A percentile compares a stretch with the other conserved stretches of the same genome.
These are phyloP conservation scores for Hirsutella minnesotensis DNA, from an alignment of 2,329 filamentous ascomycete species.

Conservation along the genomic window DNA sequence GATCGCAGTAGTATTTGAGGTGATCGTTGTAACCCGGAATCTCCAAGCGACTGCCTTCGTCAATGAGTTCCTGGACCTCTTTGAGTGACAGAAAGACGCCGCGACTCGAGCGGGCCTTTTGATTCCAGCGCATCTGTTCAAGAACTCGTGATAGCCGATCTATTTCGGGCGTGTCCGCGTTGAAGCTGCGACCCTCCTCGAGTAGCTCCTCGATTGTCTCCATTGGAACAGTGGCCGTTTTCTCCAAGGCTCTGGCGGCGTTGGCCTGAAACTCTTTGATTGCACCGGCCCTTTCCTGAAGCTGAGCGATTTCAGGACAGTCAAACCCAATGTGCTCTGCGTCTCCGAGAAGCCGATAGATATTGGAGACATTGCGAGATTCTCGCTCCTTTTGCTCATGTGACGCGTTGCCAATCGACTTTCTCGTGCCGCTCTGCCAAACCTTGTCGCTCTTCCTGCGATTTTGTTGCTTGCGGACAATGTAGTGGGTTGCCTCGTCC, in stretches of 20 bases:
- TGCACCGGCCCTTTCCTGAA: constrained; percentile 74
- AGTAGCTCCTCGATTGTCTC: constrained; percentile 79
- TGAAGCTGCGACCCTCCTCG: constrained; percentile 81
- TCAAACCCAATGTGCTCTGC: constrained; percentile 87
- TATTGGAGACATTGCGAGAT: constrained; percentile 77
- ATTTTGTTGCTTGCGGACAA: constrained; percentile 93
- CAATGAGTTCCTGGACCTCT: constrained; percentile 69
- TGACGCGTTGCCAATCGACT: constrained; percentile 43
- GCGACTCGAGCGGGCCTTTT: constrained; percentile 56
- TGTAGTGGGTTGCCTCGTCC: constrained; percentile 92
- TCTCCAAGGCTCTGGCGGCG: constrained; percentile 58
- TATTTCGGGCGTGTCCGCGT: constrained; percentile 82
- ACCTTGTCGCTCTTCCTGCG: constrained; percentile 87
- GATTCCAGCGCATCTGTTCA: constrained; percentile 80
- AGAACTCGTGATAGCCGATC: constrained; percentile 70
- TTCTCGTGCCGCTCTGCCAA: constrained; percentile 64
- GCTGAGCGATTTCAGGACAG: constrained; percentile 75
- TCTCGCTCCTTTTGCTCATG: constrained; percentile 74
- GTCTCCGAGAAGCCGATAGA: constrained; percentile 70
- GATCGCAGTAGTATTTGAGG: constrained; percentile 62
- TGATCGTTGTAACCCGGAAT: constrained; percentile 74
- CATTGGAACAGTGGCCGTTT: constrained; percentile 49
- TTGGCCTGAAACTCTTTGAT: constrained; percentile 77
- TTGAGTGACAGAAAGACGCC: constrained; percentile 58
- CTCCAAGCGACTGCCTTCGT: constrained; percentile 63